These are phyloP conservation scores for Nemania serpens DNA, from an alignment of 2,329 filamentous ascomycete genomes.

Conservation along the genomic window DNA sequence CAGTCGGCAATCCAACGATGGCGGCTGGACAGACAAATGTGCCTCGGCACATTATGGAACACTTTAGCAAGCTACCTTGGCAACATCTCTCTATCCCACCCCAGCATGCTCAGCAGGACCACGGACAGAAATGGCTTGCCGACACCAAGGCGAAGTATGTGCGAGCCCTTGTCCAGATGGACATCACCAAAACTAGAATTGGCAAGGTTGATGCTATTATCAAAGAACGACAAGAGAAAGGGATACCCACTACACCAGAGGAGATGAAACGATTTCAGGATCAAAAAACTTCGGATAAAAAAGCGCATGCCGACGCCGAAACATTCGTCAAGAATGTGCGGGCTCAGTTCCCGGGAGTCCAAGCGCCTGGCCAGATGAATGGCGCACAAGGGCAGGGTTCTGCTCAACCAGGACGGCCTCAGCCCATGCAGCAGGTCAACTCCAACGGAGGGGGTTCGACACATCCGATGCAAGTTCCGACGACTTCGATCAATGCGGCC, in stretches of 20 bases:
- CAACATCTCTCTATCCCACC: conserved; percentile 22
- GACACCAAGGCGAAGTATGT: conserved; percentile 35
- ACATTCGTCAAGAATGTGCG: conserved; percentile 35
- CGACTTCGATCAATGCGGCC: conserved; percentile 41
- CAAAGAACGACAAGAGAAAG: conserved; percentile 37
- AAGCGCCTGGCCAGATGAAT: conserved; percentile 15
- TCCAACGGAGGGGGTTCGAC: conserved; percentile 28
- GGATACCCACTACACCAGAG: conserved; percentile 28
- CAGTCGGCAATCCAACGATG: neutral
- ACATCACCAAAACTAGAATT: conserved; percentile 28
- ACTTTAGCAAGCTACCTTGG: conserved; percentile 38
- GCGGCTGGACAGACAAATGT: conserved; percentile 10
- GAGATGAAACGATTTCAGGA: conserved; percentile 34
- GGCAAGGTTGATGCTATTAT: conserved; percentile 31
- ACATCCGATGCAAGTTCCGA: conserved; percentile 41
- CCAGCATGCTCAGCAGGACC: conserved; percentile 27
- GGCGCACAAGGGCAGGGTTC: conserved; percentile 21
- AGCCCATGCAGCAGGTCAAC: conserved; percentile 34
- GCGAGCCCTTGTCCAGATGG: conserved; percentile 37
- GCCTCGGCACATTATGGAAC: conserved; percentile 34
- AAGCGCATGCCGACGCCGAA: conserved; percentile 32
- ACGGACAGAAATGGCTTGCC: conserved; percentile 28
- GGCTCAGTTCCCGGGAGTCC: conserved; percentile 25
- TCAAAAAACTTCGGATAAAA: conserved; percentile 28
- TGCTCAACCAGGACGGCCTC: conserved; percentile 34